Evolutionary conservation across 1,284 basidiomycete genomes (phyloP), one percentile per base, ranked within the genome.

Genomic region (Ganoderma lingzhi): DNA sequence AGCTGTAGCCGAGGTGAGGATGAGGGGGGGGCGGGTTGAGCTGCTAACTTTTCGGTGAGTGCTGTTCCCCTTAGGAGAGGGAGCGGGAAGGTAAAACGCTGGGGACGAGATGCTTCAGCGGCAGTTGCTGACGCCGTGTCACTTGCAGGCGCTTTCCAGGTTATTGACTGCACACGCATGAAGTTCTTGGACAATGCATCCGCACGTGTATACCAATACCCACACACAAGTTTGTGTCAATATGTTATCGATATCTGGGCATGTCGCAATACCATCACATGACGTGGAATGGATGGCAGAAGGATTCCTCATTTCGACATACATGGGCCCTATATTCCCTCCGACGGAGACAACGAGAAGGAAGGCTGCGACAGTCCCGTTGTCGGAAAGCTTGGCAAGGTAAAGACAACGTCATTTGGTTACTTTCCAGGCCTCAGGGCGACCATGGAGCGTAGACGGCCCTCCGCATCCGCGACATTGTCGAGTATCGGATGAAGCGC

Each of bases 211-310:
- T 53, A 65, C 66, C 56, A 63, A 68, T 66, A 65, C 61, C 68
- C 66, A 59, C 44, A 59, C 44, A 48, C 41, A 44, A 61, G 37
- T 41, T 23, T 61, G 51, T 48, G 42, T 51, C 60, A 61, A 48
- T 48, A 48, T 64, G 66, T 66, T 63, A 56, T 71, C 51, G 51
- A 62, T 62, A 32, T 32, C 53, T 65, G 64, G 55, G 62, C 66
- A 68, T 59, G 64, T 66, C 42, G 62, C 62, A 65, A 71, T 68
- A 63, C 48, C 48, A 61, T 15, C 23, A 15, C 64, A 44, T 61
- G 60, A 62, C 48, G 10, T 30, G 48, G 53, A 37, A 55, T 35
- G 15, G 30, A 35, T 56, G 30, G 53, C 53, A 56, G 15, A 6
- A 56, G 30, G 32, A 3, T 28, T 14, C 53, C 14, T 30, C 30